phyloP scores from a whole-genome alignment of 192 early-diverging fungal genomes.

The Phycomyces nitens region DNA sequence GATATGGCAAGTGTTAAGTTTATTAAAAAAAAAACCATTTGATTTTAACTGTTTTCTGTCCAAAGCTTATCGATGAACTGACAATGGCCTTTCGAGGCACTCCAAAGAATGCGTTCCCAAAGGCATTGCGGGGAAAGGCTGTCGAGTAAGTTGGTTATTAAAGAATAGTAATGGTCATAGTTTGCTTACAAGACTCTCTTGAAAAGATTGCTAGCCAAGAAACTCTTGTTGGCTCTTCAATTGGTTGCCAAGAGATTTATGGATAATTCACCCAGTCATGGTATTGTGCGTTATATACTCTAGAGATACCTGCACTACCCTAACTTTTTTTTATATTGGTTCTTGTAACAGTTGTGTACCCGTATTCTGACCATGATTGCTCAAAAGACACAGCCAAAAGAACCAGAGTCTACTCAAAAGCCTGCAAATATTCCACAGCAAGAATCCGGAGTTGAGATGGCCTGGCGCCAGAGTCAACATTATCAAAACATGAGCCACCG shows the following conservation, averaged over 20 bases:
- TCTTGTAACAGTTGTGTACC: slow-evolving; percentile 8
- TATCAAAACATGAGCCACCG: slow-evolving; percentile 26
- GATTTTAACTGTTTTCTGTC: neutral
- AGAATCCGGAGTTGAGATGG: slow-evolving; percentile 13
- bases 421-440: neutral
- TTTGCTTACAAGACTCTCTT: slow-evolving; percentile 4
- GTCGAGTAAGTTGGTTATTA: slow-evolving; percentile 3
- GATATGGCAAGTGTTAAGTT: slow-evolving; percentile 4
- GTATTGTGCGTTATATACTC: neutral
- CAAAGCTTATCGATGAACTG: neutral
- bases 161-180: too few species aligned
- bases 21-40: neutral
- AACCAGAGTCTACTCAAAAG: neutral
- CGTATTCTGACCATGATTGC: slow-evolving; percentile 1
- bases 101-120: neutral
- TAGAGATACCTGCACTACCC: neutral
- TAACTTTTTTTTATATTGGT: neutral
- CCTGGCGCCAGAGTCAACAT: slow-evolving; percentile 15
- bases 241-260: slow-evolving; percentile 16
- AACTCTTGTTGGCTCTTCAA: slow-evolving; percentile 10
- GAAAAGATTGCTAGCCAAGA: slow-evolving; percentile 1
- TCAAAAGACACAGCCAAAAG: slow-evolving; percentile 7
- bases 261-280: slow-evolving; percentile 7
- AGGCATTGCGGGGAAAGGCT: neutral
- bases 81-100: neutral